Evolutionary conservation across 768 basidiomycete genomes (phyloP).

Genomic region (Lactarius hengduanensis): DNA sequence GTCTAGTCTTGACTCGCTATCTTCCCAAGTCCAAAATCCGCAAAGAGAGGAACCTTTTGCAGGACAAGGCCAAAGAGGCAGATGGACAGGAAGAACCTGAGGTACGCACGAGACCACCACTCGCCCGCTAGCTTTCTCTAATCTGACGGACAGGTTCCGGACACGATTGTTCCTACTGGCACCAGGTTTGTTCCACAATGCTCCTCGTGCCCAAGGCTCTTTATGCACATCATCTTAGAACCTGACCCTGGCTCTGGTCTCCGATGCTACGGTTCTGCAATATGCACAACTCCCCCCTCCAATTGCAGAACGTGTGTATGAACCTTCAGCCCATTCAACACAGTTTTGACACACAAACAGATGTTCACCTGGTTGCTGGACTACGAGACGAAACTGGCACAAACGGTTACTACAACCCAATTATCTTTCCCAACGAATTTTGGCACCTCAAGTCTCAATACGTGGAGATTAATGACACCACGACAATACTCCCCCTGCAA

Average conservation of each 20-base stretch:
- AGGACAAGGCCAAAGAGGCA: conserved; percentile 40
- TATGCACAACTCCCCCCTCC: conserved; percentile 57
- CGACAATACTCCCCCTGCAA: conserved; percentile 71
- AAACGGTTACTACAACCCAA: conserved; percentile 77
- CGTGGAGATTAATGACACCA: conserved; percentile 82
- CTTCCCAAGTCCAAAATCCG: conserved; percentile 66
- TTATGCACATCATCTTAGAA: conserved; percentile 50
- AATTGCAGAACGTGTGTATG: conserved; percentile 56
- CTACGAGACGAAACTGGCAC: conserved; percentile 63
- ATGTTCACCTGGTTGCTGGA: conserved; percentile 59
- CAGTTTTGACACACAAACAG: conserved; percentile 39
- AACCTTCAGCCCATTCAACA: conserved; percentile 2
- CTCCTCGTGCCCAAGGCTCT: not conserved
- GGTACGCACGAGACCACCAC: conserved; percentile 36
- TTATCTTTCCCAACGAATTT: conserved; percentile 93
- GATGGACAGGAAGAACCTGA: conserved; percentile 48
- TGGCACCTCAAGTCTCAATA: conserved; percentile 87
- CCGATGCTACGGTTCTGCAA: conserved; percentile 59
- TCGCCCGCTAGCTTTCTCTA: conserved; percentile 9
- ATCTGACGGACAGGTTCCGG: conserved; percentile 18
- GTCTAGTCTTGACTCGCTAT: conserved; percentile 82
- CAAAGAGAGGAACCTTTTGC: conserved; percentile 80
- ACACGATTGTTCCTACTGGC: conserved; percentile 78
- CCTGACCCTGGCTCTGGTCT: conserved; percentile 81
- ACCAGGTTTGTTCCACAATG: conserved; percentile 48